These are phyloP conservation scores for Cytospora paraplurivora DNA, from an alignment of 2,329 filamentous ascomycete species.

Conservation along the genomic window DNA sequence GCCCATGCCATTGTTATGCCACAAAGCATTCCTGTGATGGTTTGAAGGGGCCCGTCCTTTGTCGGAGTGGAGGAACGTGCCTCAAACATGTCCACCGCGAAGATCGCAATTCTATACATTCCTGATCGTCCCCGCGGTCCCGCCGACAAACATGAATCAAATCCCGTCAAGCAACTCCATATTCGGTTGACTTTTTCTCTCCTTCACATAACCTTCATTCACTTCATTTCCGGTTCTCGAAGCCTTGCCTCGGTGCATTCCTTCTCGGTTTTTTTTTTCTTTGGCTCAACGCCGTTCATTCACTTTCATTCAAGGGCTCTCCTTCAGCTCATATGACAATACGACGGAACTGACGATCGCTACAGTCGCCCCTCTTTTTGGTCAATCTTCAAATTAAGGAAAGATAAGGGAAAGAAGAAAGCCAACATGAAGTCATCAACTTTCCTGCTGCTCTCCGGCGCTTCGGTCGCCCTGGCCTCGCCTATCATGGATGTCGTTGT, in stretches of 20 bases:
- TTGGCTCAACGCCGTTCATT: conserved; percentile 7
- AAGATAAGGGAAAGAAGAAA: background rate
- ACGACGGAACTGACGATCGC: conserved; percentile 14
- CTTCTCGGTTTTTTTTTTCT: conserved; percentile 7
- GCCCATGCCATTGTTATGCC: background rate
- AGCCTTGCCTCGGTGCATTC: conserved; percentile 15
- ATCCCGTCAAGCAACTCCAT: conserved; percentile 14
- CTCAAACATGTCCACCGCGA: conserved; percentile 13
- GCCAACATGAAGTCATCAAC: conserved; percentile 54
- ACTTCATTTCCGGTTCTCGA: conserved; percentile 2
- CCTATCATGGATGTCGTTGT: conserved; percentile 45
- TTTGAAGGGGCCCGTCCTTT: conserved; percentile 3
- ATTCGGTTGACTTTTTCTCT: conserved; percentile 3
- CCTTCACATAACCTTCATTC: conserved; percentile 10
- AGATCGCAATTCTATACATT: conserved; percentile 17
- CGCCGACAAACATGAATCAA: conserved; percentile 14
- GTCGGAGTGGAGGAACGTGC: conserved; percentile 16
- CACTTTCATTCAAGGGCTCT: conserved; percentile 8
- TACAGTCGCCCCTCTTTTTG: conserved; percentile 15
- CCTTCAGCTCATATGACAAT: background rate
- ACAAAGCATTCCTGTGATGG: conserved; percentile 6
- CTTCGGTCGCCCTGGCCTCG: conserved; percentile 48
- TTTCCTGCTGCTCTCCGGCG: conserved; percentile 48
- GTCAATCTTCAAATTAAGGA: conserved; percentile 21
- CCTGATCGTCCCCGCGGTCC: conserved; percentile 8